Percentiles rank a stretch among this genome's conserved stretches.
Evolutionary conservation across 768 basidiomycete genomes (phyloP).

Genomic region (Coprinellus micaceus): DNA sequence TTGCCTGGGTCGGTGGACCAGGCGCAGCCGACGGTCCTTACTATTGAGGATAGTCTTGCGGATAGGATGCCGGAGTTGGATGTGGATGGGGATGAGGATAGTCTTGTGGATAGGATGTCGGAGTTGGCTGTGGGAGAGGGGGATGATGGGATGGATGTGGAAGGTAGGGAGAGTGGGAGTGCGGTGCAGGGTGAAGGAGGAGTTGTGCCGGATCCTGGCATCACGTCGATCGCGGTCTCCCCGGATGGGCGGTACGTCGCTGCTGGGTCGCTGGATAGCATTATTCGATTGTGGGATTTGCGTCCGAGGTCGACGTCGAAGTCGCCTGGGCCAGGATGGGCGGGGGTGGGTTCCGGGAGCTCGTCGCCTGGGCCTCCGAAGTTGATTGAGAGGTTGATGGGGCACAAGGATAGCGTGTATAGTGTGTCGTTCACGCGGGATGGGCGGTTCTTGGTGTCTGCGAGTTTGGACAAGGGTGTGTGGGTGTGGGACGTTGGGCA

Average conservation of each 20-base stretch:
- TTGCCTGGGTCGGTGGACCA: conserved; percentile 24
- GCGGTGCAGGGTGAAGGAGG: background rate
- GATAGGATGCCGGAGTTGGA: background rate
- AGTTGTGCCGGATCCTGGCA: conserved; percentile 43
- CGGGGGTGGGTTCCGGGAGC: background rate
- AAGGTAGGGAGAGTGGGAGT: background rate
- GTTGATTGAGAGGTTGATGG: conserved; percentile 53
- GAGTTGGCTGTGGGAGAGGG: background rate
- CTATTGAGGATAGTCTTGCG: conserved; percentile 8
- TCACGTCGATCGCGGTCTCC: conserved; percentile 70
- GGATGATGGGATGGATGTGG: background rate
- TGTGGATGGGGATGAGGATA: background rate
- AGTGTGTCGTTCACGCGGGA: conserved; percentile 91
- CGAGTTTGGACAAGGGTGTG: conserved; percentile 79
- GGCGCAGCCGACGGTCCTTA: background rate
- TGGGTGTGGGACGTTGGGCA: conserved; percentile 83
- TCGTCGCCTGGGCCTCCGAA: too few species aligned
- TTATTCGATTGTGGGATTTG: conserved; percentile 74
- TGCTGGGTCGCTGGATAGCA: conserved; percentile 63
- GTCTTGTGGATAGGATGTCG: background rate
- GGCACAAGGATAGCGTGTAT: conserved; percentile 80
- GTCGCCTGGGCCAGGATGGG: background rate
- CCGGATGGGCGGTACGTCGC: conserved; percentile 65
- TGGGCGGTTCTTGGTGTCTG: conserved; percentile 83
- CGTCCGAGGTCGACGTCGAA: background rate